Evolutionary conservation across 345 rosid genomes (phyloP).

Genomic region (Moricandia moricandioides): DNA sequence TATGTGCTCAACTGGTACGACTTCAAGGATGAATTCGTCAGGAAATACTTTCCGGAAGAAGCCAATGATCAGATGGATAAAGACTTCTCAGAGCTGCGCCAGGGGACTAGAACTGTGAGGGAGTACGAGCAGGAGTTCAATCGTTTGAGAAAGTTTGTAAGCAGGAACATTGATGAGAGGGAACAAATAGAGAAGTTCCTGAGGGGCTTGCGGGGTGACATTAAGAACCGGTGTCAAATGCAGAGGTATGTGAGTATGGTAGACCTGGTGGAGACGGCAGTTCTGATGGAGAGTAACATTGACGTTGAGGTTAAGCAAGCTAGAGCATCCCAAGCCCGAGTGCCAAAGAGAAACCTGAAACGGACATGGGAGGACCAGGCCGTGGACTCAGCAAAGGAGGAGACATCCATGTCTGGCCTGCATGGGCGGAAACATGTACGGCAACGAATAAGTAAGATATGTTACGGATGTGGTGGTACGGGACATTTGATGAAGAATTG

Average conservation of each 20-base stretch:
- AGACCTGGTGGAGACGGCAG: neutral
- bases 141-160: neutral
- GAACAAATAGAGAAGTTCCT: neutral
- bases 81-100: neutral
- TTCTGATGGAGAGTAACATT: neutral
- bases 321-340: neutral
- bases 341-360: neutral
- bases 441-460: neutral
- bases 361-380: neutral
- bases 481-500: neutral
- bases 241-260: neutral
- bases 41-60: neutral
- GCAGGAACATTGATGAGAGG: neutral
- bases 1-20: slow-evolving; percentile 8
- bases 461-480: neutral
- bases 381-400: neutral
- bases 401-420: neutral
- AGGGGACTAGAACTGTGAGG: slow-evolving; percentile 1
- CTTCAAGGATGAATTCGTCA: neutral
- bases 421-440: neutral
- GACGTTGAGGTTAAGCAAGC: neutral
- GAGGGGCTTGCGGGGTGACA: neutral
- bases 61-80: neutral
- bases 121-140: slow-evolving; percentile 6
- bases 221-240: neutral